Base-by-base conservation (phyloP, 768 basidiomycete genomes). In the Suillus subalutaceus region DNA sequence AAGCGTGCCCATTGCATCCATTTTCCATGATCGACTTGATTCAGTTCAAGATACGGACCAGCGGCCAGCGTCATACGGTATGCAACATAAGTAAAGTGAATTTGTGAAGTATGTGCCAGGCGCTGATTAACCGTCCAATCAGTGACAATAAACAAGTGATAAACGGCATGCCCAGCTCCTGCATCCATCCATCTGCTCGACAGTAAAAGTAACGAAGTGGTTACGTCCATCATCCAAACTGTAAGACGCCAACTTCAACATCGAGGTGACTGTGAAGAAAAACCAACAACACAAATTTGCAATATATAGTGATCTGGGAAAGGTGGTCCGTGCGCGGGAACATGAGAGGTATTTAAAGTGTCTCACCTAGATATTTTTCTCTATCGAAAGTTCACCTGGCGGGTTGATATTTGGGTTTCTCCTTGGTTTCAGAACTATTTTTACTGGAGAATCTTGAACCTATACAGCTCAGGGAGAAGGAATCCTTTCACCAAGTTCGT, bases 101-200 rank as follows among this genome's bases (percentile, higher is more conserved):
- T 26, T 44, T 46, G 64, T 75, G 59, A 43, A 43, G 59, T 30
- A 60, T 88, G 85, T 89, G 78, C 76, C 86, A 84, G 80, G 80
- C 83, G 79, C 88, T 89, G 89, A 91, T 91, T 90, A 86, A 83
- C 88, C 89, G 82, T 81, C 73, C 78, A 73, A 82, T 81, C 87
- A 77, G 77, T 85, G 69, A 72, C 69, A 69, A 70, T 67, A 70
- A 56, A 35, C 38, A 72, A 66, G 72, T 72, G 83, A 84, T 75
- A 80, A 83, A 85, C 83, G 86, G 84, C 88, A 90, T 89, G 89
- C 89, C 89, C 89, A 90, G 88, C 78, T 80, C 80, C 72, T 82
- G 85, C 66, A 67, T 70, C 18, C 66, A 65, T 82, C 71, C 62
- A 67, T 88, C 81, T 88, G 72, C 87, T 86, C 87, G 82, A 78